These are phyloP conservation scores for Flaveria sonorensis DNA, from an alignment of 129 eudicot species.

Conservation along the genomic window DNA sequence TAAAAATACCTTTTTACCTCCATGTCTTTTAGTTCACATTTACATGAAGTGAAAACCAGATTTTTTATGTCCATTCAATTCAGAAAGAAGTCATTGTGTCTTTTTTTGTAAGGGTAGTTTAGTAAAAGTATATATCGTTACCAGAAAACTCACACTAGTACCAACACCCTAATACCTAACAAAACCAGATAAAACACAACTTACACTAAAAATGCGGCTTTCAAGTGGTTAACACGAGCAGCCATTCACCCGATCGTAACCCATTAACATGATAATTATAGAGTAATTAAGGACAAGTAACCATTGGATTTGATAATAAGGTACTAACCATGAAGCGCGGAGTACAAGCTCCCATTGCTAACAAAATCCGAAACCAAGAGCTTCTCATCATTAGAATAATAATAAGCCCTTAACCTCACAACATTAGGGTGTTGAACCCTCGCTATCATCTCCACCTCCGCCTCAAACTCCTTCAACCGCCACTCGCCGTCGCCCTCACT, in stretches of 20 bases:
- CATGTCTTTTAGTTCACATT: neutral
- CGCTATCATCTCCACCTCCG: slow-evolving; percentile 78
- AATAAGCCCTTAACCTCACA: slow-evolving; percentile 85
- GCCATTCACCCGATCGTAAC: neutral
- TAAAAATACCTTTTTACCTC: neutral
- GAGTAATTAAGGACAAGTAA: neutral
- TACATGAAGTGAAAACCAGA: neutral
- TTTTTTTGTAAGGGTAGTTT: neutral
- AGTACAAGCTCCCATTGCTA: slow-evolving; percentile 82
- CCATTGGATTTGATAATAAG: neutral
- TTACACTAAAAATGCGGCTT: too few species aligned
- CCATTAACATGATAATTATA: neutral
- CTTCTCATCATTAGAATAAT: slow-evolving; percentile 87
- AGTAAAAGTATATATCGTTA: neutral
- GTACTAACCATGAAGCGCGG: slow-evolving; percentile 81
- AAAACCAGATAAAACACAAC: too few species aligned
- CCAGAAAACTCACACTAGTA: neutral
- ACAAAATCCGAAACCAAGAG: slow-evolving; percentile 79
- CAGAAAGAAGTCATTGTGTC: neutral
- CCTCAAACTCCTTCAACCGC: slow-evolving; percentile 84
- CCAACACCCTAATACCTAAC: too few species aligned
- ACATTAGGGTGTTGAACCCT: slow-evolving; percentile 77
- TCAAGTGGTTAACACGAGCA: neutral
- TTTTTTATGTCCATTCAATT: neutral
- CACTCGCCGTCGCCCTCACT: slow-evolving; percentile 76